Evolutionary conservation across 1,139 yeast species (phyloP).

Genomic region (Magnusiomyces tetraspermus): DNA sequence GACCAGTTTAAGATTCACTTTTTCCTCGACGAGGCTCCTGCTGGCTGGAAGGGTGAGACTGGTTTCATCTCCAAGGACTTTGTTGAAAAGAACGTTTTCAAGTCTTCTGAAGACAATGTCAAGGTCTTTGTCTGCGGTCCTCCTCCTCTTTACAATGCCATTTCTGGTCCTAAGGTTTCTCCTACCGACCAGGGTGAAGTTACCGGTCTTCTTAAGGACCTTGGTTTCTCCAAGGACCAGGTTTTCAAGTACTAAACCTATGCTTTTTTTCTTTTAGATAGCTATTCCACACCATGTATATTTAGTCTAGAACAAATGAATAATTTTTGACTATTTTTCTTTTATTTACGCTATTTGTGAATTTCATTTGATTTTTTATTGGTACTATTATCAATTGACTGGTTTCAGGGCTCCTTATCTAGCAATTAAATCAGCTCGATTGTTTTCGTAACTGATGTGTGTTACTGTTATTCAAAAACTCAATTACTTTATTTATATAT

Average conservation of each 20-base stretch:
- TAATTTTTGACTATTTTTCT: too few relatives aligned
- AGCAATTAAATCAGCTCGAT: too few relatives aligned
- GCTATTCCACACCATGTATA: too few relatives aligned
- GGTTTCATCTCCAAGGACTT: slow-evolving; percentile 72
- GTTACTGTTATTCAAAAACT: too few relatives aligned
- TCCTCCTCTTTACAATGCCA: slow-evolving; percentile 69
- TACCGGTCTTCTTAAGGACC: slow-evolving; percentile 74
- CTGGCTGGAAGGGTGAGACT: slow-evolving; percentile 42
- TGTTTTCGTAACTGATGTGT: too few relatives aligned
- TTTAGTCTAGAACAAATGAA: too few relatives aligned
- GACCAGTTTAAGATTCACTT: slow-evolving; percentile 60
- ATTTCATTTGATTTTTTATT: too few relatives aligned
- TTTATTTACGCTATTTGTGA: too few relatives aligned
- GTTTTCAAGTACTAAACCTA: slow-evolving; percentile 72
- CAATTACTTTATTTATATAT: too few relatives aligned
- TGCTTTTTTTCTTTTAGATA: neutral
- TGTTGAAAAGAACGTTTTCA: slow-evolving; percentile 43
- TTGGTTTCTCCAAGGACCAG: slow-evolving; percentile 79
- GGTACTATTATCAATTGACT: too few relatives aligned
- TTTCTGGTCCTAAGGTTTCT: slow-evolving; percentile 77
- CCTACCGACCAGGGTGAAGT: slow-evolving; percentile 95
- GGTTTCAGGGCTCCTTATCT: too few relatives aligned
- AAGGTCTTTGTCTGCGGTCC: slow-evolving; percentile 89
- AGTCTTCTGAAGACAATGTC: slow-evolving; percentile 46
- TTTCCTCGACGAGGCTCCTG: slow-evolving; percentile 63